Evolutionary conservation across 2,329 filamentous ascomycete genomes (phyloP).

Genomic region (Cytospora chrysosperma): DNA sequence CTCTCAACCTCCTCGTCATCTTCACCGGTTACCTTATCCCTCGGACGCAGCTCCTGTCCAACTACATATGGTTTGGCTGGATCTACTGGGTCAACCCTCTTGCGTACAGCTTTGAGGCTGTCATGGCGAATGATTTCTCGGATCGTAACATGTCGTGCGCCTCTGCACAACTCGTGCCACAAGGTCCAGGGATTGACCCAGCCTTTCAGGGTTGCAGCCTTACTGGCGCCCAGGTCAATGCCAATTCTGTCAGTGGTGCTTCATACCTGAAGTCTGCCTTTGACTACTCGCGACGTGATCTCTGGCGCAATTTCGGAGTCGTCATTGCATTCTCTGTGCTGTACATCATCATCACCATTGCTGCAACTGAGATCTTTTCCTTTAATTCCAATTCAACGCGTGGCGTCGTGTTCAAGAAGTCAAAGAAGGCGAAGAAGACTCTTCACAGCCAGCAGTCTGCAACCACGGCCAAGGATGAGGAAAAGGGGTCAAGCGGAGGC

Average conservation of each 20-base stretch:
- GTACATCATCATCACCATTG: constrained; percentile 69
- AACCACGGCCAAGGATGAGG: constrained; percentile 23
- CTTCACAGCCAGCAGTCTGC: constrained; percentile 1
- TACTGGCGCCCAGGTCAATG: constrained; percentile 21
- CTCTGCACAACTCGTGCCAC: constrained; percentile 45
- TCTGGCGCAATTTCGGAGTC: constrained; percentile 78
- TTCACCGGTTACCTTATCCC: constrained; percentile 67
- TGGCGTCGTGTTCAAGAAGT: constrained; percentile 29
- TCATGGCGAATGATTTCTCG: constrained; percentile 55
- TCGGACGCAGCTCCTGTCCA: constrained; percentile 51
- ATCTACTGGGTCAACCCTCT: constrained; percentile 52
- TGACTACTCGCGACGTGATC: constrained; percentile 44
- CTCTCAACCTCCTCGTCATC: constrained; percentile 62
- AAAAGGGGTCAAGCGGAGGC: constrained; percentile 9
- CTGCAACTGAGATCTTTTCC: constrained; percentile 67
- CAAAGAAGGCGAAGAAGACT: constrained; percentile 15
- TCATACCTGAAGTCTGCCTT: constrained; percentile 56
- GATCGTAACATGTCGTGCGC: constrained; percentile 51
- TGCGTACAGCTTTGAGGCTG: constrained; percentile 63
- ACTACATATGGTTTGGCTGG: constrained; percentile 71
- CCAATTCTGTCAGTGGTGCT: constrained; percentile 21
- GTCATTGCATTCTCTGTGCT: constrained; percentile 72
- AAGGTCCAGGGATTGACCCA: constrained; percentile 38
- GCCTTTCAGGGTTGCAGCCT: constrained; percentile 28
- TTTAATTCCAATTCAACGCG: constrained; percentile 40